Percentiles rank a stretch among this genome's conserved stretches.
Evolutionary conservation across 331 rosid genomes (phyloP).

Genomic region (Pyracantha coccinea): DNA sequence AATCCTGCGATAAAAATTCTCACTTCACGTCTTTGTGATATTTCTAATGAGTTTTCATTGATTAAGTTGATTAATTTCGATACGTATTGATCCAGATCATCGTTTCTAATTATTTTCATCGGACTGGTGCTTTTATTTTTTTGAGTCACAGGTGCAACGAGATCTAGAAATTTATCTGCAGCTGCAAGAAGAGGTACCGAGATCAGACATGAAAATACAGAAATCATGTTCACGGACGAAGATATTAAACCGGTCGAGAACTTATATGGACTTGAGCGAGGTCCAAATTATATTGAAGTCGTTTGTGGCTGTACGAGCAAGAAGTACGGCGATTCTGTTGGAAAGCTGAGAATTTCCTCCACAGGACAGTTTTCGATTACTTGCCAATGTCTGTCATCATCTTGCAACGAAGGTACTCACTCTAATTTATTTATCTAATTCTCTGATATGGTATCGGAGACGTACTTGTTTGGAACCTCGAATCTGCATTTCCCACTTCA

Average conservation of each 20-base stretch:
- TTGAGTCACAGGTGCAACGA: background rate
- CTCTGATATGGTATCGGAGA: background rate
- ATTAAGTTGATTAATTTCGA: background rate
- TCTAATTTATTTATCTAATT: background rate
- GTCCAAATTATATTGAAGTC: constrained; percentile 27
- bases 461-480: background rate
- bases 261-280: constrained; percentile 14
- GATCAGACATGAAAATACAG: background rate
- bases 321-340: constrained; percentile 26
- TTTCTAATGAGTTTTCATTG: background rate
- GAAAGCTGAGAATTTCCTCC: constrained; percentile 19
- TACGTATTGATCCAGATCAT: background rate
- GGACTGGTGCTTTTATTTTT: background rate
- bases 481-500: too few relatives aligned
- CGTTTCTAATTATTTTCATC: background rate
- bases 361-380: constrained; percentile 26
- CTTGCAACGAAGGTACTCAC: constrained; percentile 18
- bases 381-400: constrained; percentile 16
- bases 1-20: background rate
- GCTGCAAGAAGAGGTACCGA: background rate
- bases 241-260: constrained; percentile 2
- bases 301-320: constrained; percentile 40
- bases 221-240: constrained; percentile 15
- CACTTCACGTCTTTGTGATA: background rate
- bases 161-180: background rate